Base-by-base conservation (phyloP, 192 early-diverging fungal species). In the Cladochytrium replicatum region DNA sequence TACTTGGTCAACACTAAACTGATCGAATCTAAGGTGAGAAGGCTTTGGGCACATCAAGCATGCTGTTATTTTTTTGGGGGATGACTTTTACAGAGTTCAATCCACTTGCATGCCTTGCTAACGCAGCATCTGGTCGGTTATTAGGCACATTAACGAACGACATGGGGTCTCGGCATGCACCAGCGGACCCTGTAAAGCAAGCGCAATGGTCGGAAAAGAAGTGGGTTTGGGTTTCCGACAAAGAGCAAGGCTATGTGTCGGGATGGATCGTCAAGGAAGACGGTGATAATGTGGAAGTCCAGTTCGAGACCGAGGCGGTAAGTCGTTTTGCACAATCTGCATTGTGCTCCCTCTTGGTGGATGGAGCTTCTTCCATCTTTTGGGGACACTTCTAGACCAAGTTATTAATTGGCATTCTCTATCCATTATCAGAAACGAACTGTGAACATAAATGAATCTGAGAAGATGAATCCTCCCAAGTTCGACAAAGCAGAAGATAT, bases 401-500 rank as follows among this genome's bases (percentile, higher is more conserved):
- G 41, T 60, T 31, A 1, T 22, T 27, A 40, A 26, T 56, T 25
- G 31, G 31, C 2, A 5, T 24, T 2, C n/a, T 11, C 38, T 15
- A 48, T 37, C 15, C 38, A 24, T 22, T 29, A 5, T 13, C 55
- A 85, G 81, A 80, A 85, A 60, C 67, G 72, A 41, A 68, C 68
- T 2, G 80, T 92, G 43, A 78, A 79, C 58, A 71, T 84, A 48
- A 88, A 84, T 59, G 85, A 81, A 38, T 86, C 84, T 5, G 82
- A 93, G 48, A 93, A 95, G 65, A 93, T 97, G 87, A 99, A 99
- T 45, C 95, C 95, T 46, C 95, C 95, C 50, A 97, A 99, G 69
- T 99, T 99, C 58, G 95, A 99, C 61, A 86, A 84, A 58, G 89
- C 86, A 31, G 95, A 99, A 52, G 95, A 99, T 67, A 97, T 99